Base-by-base conservation (phyloP, 2,329 filamentous ascomycete genomes). In the Aspergillus tanneri region DNA sequence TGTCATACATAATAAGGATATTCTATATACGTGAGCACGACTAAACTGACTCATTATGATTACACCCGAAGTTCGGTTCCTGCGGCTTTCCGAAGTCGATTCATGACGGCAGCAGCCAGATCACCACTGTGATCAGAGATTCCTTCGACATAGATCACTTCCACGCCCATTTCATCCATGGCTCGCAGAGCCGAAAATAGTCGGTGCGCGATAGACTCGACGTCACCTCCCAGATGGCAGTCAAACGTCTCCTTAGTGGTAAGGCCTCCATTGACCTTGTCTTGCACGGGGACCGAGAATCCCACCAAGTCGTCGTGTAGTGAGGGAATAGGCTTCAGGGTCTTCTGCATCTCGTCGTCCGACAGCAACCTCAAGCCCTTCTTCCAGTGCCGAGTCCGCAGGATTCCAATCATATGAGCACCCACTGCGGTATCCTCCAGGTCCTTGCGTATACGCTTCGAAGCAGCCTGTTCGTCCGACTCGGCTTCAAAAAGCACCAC, bases 71-170 rank as follows among this genome's bases (percentile, higher is more conserved):
- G 66, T 64, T 80, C 78, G 63, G 78, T 64, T 39, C 74, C 74
- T 28, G 88, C 87, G 46, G 88, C 88, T 73, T 92, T 92, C 55
- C 87, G 80, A 48, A 92, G 76, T 56, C 88, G 78, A 63, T 92
- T 92, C 86, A 92, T 91, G 57, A 92, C 84, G 19, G 88, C 93
- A 19, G 89, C 88, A 16, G 90, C 90, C 58, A 93, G 85, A 65
- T 93, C 88, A 24, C 87, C 84, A 50, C 86, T 83, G 50, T 65
- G 59, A 45, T 88, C 87, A 16, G 75, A 70, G 48, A 96, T 87
- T 2, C 92, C 92, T 67, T 99, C 93, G 9, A 97, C 89, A 58
- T 91, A 88, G 43, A 99, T 96, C 16, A 87, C 77, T 64, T 93
- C 85, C 3, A 90, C 90, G 23, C 84, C 81, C 53, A 83, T 78